Base-by-base conservation (phyloP, 257 asterid species). In the Salvia miltiorrhiza region DNA sequence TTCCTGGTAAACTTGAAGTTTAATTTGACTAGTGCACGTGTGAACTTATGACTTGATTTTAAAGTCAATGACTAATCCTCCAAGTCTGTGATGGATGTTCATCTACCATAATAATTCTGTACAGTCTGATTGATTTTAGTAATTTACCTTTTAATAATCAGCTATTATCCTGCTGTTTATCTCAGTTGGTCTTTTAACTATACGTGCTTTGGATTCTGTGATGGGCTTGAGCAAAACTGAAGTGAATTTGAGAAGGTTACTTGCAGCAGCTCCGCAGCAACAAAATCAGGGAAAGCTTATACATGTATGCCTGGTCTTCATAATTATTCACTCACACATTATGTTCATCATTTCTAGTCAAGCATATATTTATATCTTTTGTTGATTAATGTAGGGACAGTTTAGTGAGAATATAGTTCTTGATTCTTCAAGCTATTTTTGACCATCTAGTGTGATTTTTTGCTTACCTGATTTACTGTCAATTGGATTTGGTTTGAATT, bases 211-310 rank as follows among this genome's bases (percentile, higher is more conserved):
- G 77, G 70, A 48, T 61, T 69, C 48, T 52, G 63, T 55, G 63
- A 93, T 93, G 99, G 92, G 91, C 48, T 78, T 87, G 79, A 87
- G 91, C 83, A 90, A 87, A 83, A 81, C 84, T 3, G 97, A 87
- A 80, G 92, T 87, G 73, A 93, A 88, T 71, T 79, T 93, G 79
- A 81, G 90, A 76, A 90, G 99, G 75, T 78, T 93, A 73, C 86
- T 90, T 69, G 88, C 85, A 63, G 75, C 90, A 69, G 90, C 96
- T 64, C 92, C 96, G 8, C 95, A 82, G n/a, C 99, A 86, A 80
- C 93, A 86, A 67, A 89, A 87, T 79, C 91, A 81, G 70, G 83
- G 93, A 23, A 91, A 91, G 84, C 97, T 94, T 50, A 57, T 89
- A 43, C 97, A 91, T 74, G 99, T 93, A 85, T 64, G 93, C 71